phyloP scores from a whole-genome alignment of 23 red algal species.

The Gracilaria vermiculophylla region DNA sequence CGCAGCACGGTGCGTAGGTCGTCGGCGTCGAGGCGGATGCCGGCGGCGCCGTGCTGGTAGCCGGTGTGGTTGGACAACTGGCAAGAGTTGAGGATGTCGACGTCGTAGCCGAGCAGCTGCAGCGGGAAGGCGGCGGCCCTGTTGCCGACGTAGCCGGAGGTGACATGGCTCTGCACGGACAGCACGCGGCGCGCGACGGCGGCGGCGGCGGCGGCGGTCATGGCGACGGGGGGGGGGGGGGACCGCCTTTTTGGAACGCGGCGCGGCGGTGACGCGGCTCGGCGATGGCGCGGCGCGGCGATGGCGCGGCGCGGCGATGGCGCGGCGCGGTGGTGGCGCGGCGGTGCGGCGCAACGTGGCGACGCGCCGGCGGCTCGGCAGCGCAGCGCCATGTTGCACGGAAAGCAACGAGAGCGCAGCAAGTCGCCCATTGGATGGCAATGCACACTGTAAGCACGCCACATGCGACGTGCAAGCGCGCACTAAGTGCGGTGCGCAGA shows the following conservation, averaged over 20 bases:
- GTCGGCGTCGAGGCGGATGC: slow-evolving; percentile 43
- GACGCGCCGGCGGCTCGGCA: too few relatives aligned
- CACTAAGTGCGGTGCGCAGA: too few relatives aligned
- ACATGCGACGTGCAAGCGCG: too few relatives aligned
- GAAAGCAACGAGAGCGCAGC: too few relatives aligned
- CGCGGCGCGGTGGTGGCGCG: too few relatives aligned
- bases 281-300: background rate
- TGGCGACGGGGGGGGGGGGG: background rate
- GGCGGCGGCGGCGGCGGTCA: background rate
- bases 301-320: too few relatives aligned
- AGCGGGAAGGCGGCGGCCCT: slow-evolving; percentile 89
- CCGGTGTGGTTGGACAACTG: slow-evolving; percentile 97
- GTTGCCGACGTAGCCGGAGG: slow-evolving; percentile 93
- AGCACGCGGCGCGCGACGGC: slow-evolving; percentile 66
- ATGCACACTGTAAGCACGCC: too few relatives aligned
- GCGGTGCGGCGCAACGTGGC: background rate
- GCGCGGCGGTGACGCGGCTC: background rate
- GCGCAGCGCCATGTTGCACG: too few relatives aligned
- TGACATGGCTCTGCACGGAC: slow-evolving; percentile 91
- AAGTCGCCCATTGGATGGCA: too few relatives aligned
- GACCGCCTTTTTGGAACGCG: background rate
- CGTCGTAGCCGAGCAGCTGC: slow-evolving; percentile 93
- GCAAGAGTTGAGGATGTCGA: slow-evolving; percentile 87
- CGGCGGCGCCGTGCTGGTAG: slow-evolving; percentile 69
- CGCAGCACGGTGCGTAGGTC: slow-evolving; percentile 51